These are phyloP conservation scores for Gamsiella multidivaricata DNA, from an alignment of 192 early-diverging fungal species.

Conservation along the genomic window DNA sequence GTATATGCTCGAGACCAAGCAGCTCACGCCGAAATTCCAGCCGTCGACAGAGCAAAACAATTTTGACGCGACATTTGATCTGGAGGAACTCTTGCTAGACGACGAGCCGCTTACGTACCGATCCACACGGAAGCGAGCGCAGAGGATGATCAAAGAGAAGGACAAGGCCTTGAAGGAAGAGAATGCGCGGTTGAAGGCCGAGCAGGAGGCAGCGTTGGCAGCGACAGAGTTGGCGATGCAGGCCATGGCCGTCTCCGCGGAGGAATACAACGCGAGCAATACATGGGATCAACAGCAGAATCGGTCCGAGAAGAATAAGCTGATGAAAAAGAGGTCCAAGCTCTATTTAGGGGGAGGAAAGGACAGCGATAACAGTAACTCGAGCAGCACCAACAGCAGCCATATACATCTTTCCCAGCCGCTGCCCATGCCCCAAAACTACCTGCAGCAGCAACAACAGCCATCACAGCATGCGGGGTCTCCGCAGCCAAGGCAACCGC, in stretches of 20 bases:
- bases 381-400: slow-evolving; percentile 34
- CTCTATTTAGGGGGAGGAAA: slow-evolving; percentile 22
- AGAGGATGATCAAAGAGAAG: slow-evolving; percentile 46
- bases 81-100: slow-evolving; percentile 78
- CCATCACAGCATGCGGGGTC: background rate
- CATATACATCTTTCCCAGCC: slow-evolving; percentile 28
- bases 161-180: slow-evolving; percentile 60
- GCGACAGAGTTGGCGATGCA: slow-evolving; percentile 32
- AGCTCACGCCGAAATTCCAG: slow-evolving; percentile 54
- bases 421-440: background rate
- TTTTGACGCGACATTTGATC: slow-evolving; percentile 82
- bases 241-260: slow-evolving; percentile 2
- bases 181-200: slow-evolving; percentile 52
- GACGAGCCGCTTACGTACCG: slow-evolving; percentile 70
- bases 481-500: background rate
- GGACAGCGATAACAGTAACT: slow-evolving; percentile 21
- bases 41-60: slow-evolving; percentile 66
- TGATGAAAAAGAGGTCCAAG: slow-evolving; percentile 34
- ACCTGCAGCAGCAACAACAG: background rate
- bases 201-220: slow-evolving; percentile 17
- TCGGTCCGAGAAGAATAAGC: background rate
- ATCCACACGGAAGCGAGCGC: slow-evolving; percentile 41
- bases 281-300: slow-evolving; percentile 6
- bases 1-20: slow-evolving; percentile 57
- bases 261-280: slow-evolving; percentile 16